A percentile compares a stretch with the other conserved stretches of the same genome.
These are phyloP conservation scores for Phyllosticta citrichinensis DNA, from an alignment of 2,329 filamentous ascomycete species.

Conservation along the genomic window DNA sequence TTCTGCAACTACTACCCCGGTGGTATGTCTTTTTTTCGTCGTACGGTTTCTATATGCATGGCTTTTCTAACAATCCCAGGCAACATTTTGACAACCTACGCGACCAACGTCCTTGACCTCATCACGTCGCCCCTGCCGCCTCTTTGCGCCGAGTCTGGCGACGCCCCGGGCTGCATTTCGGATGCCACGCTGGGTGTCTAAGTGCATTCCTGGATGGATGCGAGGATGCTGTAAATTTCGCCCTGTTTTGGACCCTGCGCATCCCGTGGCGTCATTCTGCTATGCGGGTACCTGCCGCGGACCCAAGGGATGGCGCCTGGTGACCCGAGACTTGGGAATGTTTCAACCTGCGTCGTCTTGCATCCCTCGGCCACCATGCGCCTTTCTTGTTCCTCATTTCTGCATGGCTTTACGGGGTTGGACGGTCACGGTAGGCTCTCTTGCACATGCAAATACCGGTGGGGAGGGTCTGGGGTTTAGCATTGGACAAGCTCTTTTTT, in stretches of 20 bases:
- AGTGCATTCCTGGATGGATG: neutral
- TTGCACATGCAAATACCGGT: neutral
- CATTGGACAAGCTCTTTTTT: neutral
- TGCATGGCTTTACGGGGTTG: neutral
- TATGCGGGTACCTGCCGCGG: neutral
- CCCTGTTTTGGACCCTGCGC: neutral
- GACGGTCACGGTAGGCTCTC: neutral
- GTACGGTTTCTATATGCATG: too few relatives aligned
- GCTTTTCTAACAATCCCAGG: constrained; percentile 31
- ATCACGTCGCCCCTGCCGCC: constrained; percentile 1
- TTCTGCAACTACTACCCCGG: constrained; percentile 79
- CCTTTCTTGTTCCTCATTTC: neutral
- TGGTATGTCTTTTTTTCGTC: constrained; percentile 41
- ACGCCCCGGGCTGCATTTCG: constrained; percentile 2
- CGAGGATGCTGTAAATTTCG: neutral
- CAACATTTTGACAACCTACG: constrained; percentile 47
- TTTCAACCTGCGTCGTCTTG: neutral
- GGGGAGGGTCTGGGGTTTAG: neutral
- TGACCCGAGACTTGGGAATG: neutral
- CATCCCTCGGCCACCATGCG: neutral
- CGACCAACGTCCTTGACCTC: constrained; percentile 35
- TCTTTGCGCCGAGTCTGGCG: constrained; percentile 7
- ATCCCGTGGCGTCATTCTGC: neutral
- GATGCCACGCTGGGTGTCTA: constrained; percentile 5
- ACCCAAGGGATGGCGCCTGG: neutral